Evolutionary conservation across 2,329 filamentous ascomycete species (phyloP), one percentile per base, ranked within the genome.

Genomic region (Decorospora gaudefroyi): DNA sequence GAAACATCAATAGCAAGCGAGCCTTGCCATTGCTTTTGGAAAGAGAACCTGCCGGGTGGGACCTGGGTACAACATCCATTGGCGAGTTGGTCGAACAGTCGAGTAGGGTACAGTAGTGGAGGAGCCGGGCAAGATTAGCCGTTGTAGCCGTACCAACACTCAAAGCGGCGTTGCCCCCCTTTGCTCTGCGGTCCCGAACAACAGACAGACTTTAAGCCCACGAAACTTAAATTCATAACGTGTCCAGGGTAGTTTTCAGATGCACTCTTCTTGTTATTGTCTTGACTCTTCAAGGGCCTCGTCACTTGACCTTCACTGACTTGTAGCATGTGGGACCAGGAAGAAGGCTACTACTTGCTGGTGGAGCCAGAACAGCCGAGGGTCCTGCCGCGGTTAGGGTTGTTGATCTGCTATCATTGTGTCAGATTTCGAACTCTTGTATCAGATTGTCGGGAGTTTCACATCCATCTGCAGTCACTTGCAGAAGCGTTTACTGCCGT

Each of bases 381-480:
- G 21, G 12, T 42, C 22, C 26, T 36, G 41, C 31, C 43, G 38
- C 32, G 17, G 36, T 32, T 36, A 25, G 16, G n/a, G 21, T 22
- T 9, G 43, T 32, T 47, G 62, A 65, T 69, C 64, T 58, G 43
- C 63, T 59, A 55, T 57, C 52, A 52, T 47, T 59, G 64, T 62
- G 49, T 67, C 64, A 67, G 63, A 66, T 57, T 53, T 49, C 19
- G 44, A 46, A 49, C 35, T 37, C 49, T 46, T 47, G 67, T 70
- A 59, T 68, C 65, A 69, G 57, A 55, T 22, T 53, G 40, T 48
- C 62, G 56, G 56, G 44, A 63, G 66, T 70, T 69, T 68, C 67
- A 68, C 43, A 51, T 63, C 49, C 32, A 61, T 57, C 58, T 46
- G 56, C n/a, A n/a, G n/a, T 57, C 53, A 57, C 54, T 55, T 56